Base-by-base conservation (phyloP, 768 basidiomycete genomes). In the Dacryopinax spathularia region DNA sequence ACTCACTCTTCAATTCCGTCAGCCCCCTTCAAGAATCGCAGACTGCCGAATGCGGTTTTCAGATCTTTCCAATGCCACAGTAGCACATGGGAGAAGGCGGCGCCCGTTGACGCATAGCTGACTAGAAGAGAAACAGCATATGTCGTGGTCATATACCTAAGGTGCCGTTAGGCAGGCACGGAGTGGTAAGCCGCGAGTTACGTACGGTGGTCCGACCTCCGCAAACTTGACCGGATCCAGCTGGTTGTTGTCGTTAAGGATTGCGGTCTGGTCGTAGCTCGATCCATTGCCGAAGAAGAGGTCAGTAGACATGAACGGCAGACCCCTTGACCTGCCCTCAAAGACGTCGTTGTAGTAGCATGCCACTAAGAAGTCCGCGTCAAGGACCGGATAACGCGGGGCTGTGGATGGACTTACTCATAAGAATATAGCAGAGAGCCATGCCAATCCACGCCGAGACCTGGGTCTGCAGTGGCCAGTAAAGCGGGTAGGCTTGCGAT, bases 391-490 rank as follows among this genome's bases (percentile, higher is more conserved):
- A 13, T 5, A 31, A 13, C 3, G 56, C n/a, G 62, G 27, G 25
- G 25, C 43, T 31, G 41, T 56, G 27, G 60, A 31, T 63, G 36
- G 33, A 39, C 12, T 68, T 62, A 12, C 77, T 79, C 29, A 80
- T 72, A 6, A 77, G 70, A 62, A 77, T 66, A 67, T 80, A 80
- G 22, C 81, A 79, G 18, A 81, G 67, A 5, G 72, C 77, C 76
- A 81, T 78, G 37, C 80, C 80, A 59, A 82, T 80, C 62, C 43
- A 41, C 9, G 65, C 34, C 4, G n/a, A 29, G 33, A 36, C 59
- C 78, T 79, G 82, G 0, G 82, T 82, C 66, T 80, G 78, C 60
- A 81, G 74, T 5, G 82, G 82, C 81, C 81, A 82, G 9, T 80
- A 78, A 5, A 83, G 72, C 0, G 82, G 82, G 48, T 72, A 77